Evolutionary conservation across 306 rosid genomes (phyloP).

Genomic region (Glycine tomentella): DNA sequence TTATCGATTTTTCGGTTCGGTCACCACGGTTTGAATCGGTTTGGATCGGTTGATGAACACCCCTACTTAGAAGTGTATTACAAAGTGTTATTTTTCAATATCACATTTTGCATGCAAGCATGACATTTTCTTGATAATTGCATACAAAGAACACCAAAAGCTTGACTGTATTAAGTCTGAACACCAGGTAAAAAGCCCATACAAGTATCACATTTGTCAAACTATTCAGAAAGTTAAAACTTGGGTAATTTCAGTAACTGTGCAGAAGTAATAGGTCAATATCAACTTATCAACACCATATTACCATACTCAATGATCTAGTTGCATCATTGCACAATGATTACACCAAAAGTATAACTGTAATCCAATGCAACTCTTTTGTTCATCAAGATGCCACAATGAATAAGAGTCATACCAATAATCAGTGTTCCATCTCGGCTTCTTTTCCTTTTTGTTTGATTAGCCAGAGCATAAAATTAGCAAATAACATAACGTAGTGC

Average conservation of each 20-base stretch:
- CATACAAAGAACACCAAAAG: constrained; percentile 5
- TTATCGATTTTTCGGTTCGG: too few species aligned
- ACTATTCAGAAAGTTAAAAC: neutral
- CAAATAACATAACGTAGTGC: too few species aligned
- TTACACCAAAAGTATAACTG: constrained; percentile 25
- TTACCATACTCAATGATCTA: constrained; percentile 6
- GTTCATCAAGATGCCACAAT: constrained; percentile 45
- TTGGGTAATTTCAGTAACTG: constrained; percentile 1
- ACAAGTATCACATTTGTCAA: neutral
- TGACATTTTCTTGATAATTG: neutral
- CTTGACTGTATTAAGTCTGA: neutral
- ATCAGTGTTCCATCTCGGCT: neutral
- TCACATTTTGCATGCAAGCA: constrained; percentile 6
- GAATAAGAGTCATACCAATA: constrained; percentile 68
- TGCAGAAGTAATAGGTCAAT: neutral
- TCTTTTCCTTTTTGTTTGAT: too few species aligned
- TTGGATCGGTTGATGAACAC: too few species aligned
- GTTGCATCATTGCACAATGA: constrained; percentile 27
- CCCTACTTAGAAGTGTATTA: neutral
- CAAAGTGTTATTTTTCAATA: neutral
- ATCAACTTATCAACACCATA: constrained; percentile 17
- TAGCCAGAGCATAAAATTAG: too few species aligned
- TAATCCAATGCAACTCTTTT: constrained; percentile 40
- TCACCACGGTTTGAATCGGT: too few species aligned
- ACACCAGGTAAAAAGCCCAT: neutral